Percentiles rank a stretch among this genome's conserved stretches.
Evolutionary conservation across 2,329 filamentous ascomycete genomes (phyloP).

Genomic region (Monosporascus sp.): DNA sequence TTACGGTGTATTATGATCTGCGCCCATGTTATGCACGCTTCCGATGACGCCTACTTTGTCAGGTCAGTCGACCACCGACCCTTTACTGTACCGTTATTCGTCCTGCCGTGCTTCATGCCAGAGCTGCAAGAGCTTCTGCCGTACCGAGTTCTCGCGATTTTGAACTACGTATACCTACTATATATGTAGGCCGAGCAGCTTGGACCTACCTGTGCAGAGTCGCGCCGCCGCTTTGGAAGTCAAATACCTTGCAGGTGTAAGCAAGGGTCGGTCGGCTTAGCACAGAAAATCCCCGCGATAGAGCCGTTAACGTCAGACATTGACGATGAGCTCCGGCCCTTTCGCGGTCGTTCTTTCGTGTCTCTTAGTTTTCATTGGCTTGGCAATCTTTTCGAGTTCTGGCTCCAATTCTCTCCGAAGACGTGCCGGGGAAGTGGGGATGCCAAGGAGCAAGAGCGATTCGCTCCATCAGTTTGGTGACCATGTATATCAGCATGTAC

Average conservation of each 20-base stretch:
- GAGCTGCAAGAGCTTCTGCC: too few species aligned
- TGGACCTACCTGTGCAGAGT: not conserved
- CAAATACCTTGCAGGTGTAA: not conserved
- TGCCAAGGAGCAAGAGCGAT: not conserved
- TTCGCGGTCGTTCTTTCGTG: not conserved
- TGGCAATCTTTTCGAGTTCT: not conserved
- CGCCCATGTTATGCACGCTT: not conserved
- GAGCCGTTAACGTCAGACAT: not conserved
- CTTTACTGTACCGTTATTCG: too few species aligned
- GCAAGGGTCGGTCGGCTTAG: not conserved
- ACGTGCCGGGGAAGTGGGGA: not conserved
- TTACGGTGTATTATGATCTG: not conserved
- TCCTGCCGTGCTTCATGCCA: too few species aligned
- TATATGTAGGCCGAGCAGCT: not conserved
- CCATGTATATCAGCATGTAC: too few species aligned
- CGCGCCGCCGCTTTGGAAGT: not conserved
- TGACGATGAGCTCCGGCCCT: not conserved
- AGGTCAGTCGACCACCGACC: too few species aligned
- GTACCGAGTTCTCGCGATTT: too few species aligned
- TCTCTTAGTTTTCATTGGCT: not conserved
- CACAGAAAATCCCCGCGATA: not conserved
- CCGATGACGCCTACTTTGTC: too few species aligned
- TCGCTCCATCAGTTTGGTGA: not conserved
- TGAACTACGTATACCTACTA: too few species aligned
- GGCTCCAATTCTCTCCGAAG: not conserved